phyloP scores from a whole-genome alignment of 306 rosid species.

The Trichosanthes cucumerina region DNA sequence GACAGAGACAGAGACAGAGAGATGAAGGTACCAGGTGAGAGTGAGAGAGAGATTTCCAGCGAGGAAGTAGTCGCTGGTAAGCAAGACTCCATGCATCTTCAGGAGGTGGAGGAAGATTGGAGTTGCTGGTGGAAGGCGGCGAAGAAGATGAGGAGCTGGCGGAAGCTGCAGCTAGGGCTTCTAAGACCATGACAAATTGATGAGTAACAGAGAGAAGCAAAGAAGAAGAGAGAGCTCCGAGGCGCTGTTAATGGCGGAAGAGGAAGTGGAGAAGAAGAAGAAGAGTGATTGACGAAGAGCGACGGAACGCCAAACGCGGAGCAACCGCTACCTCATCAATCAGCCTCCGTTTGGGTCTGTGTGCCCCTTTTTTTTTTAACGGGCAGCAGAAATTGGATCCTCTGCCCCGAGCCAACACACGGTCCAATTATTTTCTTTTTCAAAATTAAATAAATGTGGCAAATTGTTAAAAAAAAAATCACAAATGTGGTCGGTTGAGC shows the following conservation, averaged over 20 bases:
- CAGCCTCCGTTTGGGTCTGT: conserved; percentile 10
- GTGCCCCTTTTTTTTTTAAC: not conserved
- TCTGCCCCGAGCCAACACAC: not conserved
- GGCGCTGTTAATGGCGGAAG: not conserved
- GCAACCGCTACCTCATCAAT: conserved; percentile 12
- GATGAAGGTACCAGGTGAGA: conserved; percentile 25
- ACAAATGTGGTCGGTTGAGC: no score
- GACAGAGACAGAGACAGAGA: not conserved
- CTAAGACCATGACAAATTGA: conserved; percentile 1
- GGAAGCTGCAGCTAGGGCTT: conserved; percentile 11
- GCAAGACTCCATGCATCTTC: conserved; percentile 43
- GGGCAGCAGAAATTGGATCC: not conserved
- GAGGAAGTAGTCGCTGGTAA: conserved; percentile 33
- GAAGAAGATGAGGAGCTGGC: conserved; percentile 11
- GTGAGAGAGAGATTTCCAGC: conserved; percentile 29
- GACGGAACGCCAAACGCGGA: not conserved
- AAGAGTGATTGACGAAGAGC: not conserved
- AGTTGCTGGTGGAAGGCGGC: conserved; percentile 4
- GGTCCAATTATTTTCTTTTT: not conserved
- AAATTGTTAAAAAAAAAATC: no score
- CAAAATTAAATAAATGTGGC: no score
- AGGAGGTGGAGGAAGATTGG: conserved; percentile 27
- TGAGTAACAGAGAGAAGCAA: not conserved
- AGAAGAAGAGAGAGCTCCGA: not conserved
- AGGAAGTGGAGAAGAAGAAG: conserved; percentile 3